A percentile compares a stretch with the other conserved stretches of the same genome.
Evolutionary conservation across 768 basidiomycete genomes (phyloP).

Genomic region (Asterophora parasitica): DNA sequence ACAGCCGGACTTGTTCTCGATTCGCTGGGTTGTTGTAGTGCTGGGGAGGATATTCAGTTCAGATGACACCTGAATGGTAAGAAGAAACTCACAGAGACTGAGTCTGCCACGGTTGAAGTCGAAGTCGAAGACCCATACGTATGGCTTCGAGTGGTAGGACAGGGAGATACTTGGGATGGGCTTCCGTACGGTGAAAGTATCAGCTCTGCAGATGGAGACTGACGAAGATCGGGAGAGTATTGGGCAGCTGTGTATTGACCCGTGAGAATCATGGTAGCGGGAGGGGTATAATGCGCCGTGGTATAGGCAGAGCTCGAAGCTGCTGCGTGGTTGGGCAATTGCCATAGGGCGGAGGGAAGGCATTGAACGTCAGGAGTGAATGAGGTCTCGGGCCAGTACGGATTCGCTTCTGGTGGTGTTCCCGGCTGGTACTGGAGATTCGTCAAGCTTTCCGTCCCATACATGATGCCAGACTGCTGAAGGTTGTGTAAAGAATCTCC

Average conservation of each 20-base stretch:
- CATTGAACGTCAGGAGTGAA: background rate
- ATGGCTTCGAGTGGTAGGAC: slow-evolving; percentile 6
- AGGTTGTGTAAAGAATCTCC: background rate
- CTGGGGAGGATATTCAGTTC: too few species aligned
- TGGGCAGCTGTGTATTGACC: slow-evolving; percentile 3
- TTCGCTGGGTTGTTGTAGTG: slow-evolving; percentile 36
- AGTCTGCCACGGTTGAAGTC: background rate
- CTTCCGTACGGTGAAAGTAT: slow-evolving; percentile 7
- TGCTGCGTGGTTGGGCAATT: background rate
- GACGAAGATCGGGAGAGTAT: background rate
- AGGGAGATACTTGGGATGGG: slow-evolving; percentile 7
- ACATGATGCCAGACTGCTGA: background rate
- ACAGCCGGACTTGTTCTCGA: slow-evolving; percentile 41
- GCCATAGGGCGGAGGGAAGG: slow-evolving; percentile 7
- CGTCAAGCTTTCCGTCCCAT: background rate
- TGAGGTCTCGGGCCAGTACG: slow-evolving; percentile 3
- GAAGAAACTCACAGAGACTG: slow-evolving; percentile 3
- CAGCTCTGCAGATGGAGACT: slow-evolving; percentile 11
- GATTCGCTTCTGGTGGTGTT: background rate
- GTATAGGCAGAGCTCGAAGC: slow-evolving; percentile 9
- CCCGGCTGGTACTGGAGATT: slow-evolving; percentile 3
- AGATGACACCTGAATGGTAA: too few species aligned
- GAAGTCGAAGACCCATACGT: too few species aligned
- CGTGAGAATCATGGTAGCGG: slow-evolving; percentile 4
- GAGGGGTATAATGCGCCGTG: slow-evolving; percentile 2